Evolutionary conservation across 1,139 yeast genomes (phyloP), one percentile per base, ranked within the genome.

Genomic region (Lodderomyces jiufengensis): DNA sequence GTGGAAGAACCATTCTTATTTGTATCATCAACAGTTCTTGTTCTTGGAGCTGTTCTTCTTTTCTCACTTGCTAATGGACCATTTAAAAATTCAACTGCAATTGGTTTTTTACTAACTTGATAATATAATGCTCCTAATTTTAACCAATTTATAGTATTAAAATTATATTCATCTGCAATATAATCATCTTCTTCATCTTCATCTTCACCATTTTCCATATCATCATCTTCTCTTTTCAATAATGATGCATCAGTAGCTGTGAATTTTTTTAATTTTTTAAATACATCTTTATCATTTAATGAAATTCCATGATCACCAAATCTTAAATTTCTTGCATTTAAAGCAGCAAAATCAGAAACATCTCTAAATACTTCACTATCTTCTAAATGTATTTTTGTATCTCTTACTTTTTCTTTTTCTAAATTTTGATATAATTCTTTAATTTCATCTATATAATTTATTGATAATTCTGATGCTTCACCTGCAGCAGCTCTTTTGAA

Each of bases 31-130:
- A 62, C 42, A 16, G 62, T 51, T 39, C 76, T 55, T 9, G 55
- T 54, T 28, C 70, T 54, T 1, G 52, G 46, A 0, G 49, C 55
- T 25, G 70, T 59, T n/a, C 61, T 61, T 46, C 70, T 75, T 44
- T 74, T 70, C 44, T 81, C 83, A 1, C 80, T 64, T n/a, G 76
- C 78, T 34, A 86, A 61, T 0, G 95, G 90, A 0, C 95, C 95
- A 38, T 80, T 63, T 43, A 86, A 57, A 47, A 83, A 85, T 45
- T 80, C 84, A 12, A 70, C 60, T 1, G 77, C 67, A 0, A 73
- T 59, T 0, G 84, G 72, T 32, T 70, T 66, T 9, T 55, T 54
- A 42, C 84, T 72, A 13, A 70, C 53, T 36, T 65, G 57, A 45
- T 70, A 64, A 44, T 70, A 76, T 28, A 80, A 53, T 1, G 73